Base-by-base conservation (phyloP, 805 yeast species). In the Kuraishia cidri region DNA sequence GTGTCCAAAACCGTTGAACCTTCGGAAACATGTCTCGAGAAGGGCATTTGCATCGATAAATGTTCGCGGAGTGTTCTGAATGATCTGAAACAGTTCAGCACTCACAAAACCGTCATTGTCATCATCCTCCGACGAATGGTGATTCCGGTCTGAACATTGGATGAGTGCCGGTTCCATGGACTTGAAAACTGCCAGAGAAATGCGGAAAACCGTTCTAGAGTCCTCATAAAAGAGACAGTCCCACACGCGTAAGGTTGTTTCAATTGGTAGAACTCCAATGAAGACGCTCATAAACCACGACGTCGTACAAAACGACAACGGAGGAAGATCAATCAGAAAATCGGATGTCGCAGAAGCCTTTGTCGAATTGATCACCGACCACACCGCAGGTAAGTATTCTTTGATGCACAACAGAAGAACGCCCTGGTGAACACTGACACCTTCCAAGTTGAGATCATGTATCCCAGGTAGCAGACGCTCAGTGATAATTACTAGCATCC, bases 271-370 rank as follows among this genome's bases (percentile, higher is more conserved):
- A 1, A 80, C 75, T 0, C 95, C 95, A 23, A 92, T 86, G 56
- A 83, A 92, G n/a, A 85, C 72, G 46, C 96, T 83, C 97, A 92
- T 90, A 50, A 92, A 92, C 98, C 98, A 92, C 34, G 95, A 78
- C 0, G 96, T 90, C 1, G 97, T 92, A 43, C 94, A 92, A 29
- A 92, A 65, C 1, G 96, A 83, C 4, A 92, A 71, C 2, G 97
- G 95, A 1, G 98, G 97, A 28, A 88, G 58, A 43, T 81, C 79
- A 11, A 74, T 66, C 21, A 90, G 64, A 38, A 84, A 77, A 47
- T 69, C 66, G 45, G 56, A 65, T 22, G 57, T 66, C 33, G 55
- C 60, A 46, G 53, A 23, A 10, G 12, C 24, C 6, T 18, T 21
- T 7, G 29, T 53, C 27, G 54, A 50, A 17, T 69, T 69, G 18